These are phyloP conservation scores for Solanum dulcamara DNA, from an alignment of 257 asterid species.

Conservation along the genomic window DNA sequence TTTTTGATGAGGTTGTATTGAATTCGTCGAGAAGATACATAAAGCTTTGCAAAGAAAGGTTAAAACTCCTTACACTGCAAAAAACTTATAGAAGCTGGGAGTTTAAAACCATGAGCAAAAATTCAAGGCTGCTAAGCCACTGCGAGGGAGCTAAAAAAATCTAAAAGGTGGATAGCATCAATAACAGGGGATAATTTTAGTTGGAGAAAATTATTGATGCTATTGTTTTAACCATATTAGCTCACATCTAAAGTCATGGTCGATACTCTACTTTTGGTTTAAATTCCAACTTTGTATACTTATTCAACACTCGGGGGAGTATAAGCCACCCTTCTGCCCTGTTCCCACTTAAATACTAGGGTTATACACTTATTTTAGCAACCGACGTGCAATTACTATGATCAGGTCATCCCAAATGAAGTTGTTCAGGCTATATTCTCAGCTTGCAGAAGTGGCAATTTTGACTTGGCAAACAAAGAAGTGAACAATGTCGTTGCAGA, in stretches of 20 bases:
- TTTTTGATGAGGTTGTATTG: background rate
- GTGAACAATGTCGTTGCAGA: conserved; percentile 75
- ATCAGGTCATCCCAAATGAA: conserved; percentile 72
- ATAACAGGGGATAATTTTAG: background rate
- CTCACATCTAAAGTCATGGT: background rate
- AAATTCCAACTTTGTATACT: background rate
- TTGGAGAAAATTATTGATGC: background rate
- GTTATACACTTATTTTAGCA: background rate
- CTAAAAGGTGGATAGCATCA: background rate
- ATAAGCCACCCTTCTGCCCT: background rate
- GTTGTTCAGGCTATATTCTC: conserved; percentile 47
- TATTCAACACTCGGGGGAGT: background rate
- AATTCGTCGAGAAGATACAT: background rate
- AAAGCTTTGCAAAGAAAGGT: background rate
- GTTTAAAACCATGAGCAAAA: background rate
- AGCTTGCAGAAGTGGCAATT: conserved; percentile 76
- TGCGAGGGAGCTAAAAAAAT: background rate
- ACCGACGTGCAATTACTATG: background rate
- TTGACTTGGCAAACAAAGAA: conserved; percentile 81
- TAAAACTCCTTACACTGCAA: background rate
- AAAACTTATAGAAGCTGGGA: background rate
- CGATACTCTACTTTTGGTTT: background rate
- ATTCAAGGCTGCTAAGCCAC: background rate
- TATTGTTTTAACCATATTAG: background rate
- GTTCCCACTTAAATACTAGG: background rate